phyloP scores from a whole-genome alignment of 129 eudicot species.

The Lactuca saligna region DNA sequence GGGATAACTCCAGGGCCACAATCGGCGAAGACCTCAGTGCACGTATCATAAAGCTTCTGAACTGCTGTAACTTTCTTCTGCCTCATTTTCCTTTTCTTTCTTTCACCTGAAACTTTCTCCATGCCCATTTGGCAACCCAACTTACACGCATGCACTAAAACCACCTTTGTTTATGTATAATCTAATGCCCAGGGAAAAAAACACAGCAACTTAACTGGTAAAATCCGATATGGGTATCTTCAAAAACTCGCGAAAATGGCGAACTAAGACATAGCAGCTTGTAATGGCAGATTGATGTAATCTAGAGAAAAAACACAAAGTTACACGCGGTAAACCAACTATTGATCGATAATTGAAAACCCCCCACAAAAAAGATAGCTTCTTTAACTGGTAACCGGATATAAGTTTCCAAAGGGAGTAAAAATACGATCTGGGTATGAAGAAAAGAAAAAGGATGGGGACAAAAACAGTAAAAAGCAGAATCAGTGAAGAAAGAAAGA shows the following conservation, averaged over 20 bases:
- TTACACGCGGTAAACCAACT: neutral
- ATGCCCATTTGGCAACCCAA: slow-evolving; percentile 54
- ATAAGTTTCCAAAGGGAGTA: slow-evolving; percentile 10
- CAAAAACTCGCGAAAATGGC: slow-evolving; percentile 6
- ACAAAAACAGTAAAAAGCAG: slow-evolving; percentile 12
- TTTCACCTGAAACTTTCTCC: slow-evolving; percentile 49
- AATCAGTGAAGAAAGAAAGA: slow-evolving; percentile 6
- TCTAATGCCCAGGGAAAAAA: slow-evolving; percentile 1
- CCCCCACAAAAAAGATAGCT: neutral
- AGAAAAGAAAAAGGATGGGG: slow-evolving; percentile 9
- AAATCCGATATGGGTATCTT: slow-evolving; percentile 22
- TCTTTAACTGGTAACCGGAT: slow-evolving; percentile 13
- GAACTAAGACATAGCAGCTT: neutral
- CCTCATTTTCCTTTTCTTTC: slow-evolving; percentile 48
- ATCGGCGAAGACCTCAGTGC: slow-evolving; percentile 75
- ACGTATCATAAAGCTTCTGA: slow-evolving; percentile 66
- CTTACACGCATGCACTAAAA: slow-evolving; percentile 17
- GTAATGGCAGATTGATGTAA: slow-evolving; percentile 5
- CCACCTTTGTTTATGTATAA: neutral
- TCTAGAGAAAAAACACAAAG: slow-evolving; percentile 5
- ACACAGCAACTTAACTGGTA: slow-evolving; percentile 1
- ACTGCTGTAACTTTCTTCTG: slow-evolving; percentile 47
- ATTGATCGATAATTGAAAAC: neutral
- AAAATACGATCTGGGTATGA: slow-evolving; percentile 42
- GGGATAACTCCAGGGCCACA: slow-evolving; percentile 86